phyloP scores from a whole-genome alignment of 1,284 basidiomycete genomes.

The Ceratobasidium sp. region DNA sequence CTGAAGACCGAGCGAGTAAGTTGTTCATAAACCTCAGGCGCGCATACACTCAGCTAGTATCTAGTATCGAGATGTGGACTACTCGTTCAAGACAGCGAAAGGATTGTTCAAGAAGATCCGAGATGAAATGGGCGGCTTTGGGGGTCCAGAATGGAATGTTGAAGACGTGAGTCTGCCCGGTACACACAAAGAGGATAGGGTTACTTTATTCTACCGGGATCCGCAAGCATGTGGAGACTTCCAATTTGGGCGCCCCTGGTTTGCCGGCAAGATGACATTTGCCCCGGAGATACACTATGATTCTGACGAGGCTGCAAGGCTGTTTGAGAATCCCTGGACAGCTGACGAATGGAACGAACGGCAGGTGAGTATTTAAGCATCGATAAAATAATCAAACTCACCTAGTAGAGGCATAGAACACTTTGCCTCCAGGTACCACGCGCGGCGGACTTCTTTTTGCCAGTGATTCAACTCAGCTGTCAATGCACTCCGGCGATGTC shows the following conservation, averaged over 20 bases:
- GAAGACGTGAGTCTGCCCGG: neutral
- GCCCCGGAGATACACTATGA: neutral
- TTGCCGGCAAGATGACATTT: neutral
- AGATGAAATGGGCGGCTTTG: neutral
- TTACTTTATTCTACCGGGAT: conserved; percentile 1
- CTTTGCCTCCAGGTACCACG: neutral
- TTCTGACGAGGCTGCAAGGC: neutral
- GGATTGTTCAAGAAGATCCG: neutral
- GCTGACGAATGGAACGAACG: conserved; percentile 1
- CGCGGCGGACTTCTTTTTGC: neutral
- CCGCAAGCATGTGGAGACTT: neutral
- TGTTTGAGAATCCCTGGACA: conserved; percentile 1
- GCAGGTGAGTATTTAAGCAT: neutral
- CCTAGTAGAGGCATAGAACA: neutral
- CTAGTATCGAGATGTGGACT: neutral
- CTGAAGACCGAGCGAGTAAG: conserved; percentile 2
- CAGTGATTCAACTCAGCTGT: neutral
- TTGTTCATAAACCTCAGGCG: neutral
- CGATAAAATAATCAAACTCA: neutral
- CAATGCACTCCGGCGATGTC: neutral
- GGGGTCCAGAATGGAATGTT: neutral
- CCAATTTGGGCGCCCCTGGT: neutral
- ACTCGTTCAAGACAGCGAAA: conserved; percentile 6
- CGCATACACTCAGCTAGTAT: neutral
- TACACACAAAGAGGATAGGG: neutral